phyloP scores from a whole-genome alignment of 495 filamentous ascomycete genomes.

The Penicillium odoratum region DNA sequence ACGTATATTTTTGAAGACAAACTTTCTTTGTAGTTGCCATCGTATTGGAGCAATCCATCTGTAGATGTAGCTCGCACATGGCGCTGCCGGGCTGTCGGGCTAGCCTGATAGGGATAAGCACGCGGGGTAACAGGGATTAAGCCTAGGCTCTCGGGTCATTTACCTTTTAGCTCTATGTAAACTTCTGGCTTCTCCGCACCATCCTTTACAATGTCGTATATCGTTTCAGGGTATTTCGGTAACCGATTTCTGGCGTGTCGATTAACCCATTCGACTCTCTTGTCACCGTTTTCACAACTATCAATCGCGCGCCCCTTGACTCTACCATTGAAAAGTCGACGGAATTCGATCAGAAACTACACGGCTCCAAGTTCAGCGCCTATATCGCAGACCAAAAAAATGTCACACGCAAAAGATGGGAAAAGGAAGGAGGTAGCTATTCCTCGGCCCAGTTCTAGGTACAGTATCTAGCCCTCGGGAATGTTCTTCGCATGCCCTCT shows the following conservation, averaged over 20 bases:
- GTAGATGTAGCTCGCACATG: constrained; percentile 14
- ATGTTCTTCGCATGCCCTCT: neutral
- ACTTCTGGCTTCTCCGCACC: constrained; percentile 9
- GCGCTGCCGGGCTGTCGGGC: constrained; percentile 1
- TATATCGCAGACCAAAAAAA: constrained; percentile 13
- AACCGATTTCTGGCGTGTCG: constrained; percentile 10
- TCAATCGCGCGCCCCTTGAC: neutral
- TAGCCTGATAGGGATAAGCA: constrained; percentile 21
- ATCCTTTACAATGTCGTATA: constrained; percentile 14
- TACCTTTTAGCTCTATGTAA: constrained; percentile 14
- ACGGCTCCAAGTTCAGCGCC: constrained; percentile 2
- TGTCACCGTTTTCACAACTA: neutral
- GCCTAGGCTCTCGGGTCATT: constrained; percentile 31
- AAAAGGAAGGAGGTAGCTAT: constrained; percentile 28
- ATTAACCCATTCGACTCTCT: neutral
- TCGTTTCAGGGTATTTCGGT: constrained; percentile 4
- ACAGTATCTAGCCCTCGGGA: neutral
- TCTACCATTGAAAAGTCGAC: neutral
- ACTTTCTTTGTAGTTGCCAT: neutral
- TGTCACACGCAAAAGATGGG: constrained; percentile 23
- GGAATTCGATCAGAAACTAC: neutral
- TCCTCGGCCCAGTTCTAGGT: constrained; percentile 41
- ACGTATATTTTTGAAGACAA: constrained; percentile 4
- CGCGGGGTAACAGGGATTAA: constrained; percentile 30
- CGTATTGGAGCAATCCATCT: no score